Base-by-base conservation (phyloP, 1,284 basidiomycete genomes). In the Malassezia furfur region DNA sequence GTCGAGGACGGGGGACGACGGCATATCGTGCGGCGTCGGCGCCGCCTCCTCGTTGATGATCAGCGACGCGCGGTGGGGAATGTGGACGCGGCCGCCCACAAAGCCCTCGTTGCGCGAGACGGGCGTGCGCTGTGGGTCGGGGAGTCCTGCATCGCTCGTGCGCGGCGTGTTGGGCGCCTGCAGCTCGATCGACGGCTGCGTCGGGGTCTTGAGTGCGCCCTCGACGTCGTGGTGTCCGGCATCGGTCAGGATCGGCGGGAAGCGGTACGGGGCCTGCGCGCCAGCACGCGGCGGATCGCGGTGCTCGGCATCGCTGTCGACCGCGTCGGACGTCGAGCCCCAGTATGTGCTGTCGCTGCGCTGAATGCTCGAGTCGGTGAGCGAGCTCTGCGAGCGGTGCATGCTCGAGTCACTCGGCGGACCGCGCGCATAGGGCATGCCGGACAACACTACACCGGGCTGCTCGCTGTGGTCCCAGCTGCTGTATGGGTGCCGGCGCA, bases 1-100 rank as follows among this genome's bases (percentile, higher is more conserved):
- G 22, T 43, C 40, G 32, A 28, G 37, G 36, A 19, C 22, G 14
- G 21, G 36, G 30, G 25, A n/a, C 11, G 35, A 32, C 17, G 32
- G 22, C 2, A n/a, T 15, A 36, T 57, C 48, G 9, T 50, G 19
- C 11, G 30, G 30, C 25, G 38, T 38, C 25, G 19, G 22, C 8
- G 40, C 47, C 43, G 34, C 45, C 8, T 46, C 52, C 19, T 53
- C 54, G 30, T 31, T 34, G 21, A 55, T 50, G n/a, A 52, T 46
- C 25, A 60, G 43, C 31, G 52, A 56, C n/a, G 61, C 49, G 10
- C 52, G 52, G 30, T 54, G 52, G 43, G 41, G 35, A n/a, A 47
- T 47, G 22, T 34, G 19, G 9, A 25, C 14, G 10, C 45, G 47
- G 12, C 7, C 6, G 7, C 21, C 21, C 17, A 21, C 8, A 3